Evolutionary conservation across 257 asterid species (phyloP).

Genomic region (Asclepias syriaca): DNA sequence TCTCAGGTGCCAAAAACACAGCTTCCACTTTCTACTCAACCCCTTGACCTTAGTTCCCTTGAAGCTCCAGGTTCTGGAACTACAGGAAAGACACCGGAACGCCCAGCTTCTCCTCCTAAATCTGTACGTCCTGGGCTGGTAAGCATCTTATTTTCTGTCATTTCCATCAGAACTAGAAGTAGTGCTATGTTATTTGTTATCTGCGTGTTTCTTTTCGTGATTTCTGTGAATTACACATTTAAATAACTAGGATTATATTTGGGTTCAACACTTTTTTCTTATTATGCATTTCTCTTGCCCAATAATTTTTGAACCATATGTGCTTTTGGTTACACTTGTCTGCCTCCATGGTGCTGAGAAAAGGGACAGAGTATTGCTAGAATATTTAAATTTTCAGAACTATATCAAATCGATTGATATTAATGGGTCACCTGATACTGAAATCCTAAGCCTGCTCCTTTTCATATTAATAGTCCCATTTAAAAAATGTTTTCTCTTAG

Average conservation of each 20-base stretch:
- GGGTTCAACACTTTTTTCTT: not conserved
- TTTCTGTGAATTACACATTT: not conserved
- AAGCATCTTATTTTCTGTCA: conserved; percentile 17
- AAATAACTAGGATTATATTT: not conserved
- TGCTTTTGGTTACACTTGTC: not conserved
- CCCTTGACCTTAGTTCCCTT: conserved; percentile 95
- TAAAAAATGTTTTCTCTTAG: no score
- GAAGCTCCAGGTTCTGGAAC: conserved; percentile 68
- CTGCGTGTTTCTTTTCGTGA: not conserved
- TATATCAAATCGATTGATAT: not conserved
- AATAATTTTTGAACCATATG: not conserved
- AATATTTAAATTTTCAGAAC: not conserved
- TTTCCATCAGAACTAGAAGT: not conserved
- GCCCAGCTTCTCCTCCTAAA: conserved; percentile 76
- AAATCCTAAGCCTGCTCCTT: no score
- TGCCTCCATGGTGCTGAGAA: not conserved
- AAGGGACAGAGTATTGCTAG: not conserved
- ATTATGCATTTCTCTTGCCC: not conserved
- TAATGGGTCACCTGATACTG: not conserved
- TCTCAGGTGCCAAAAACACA: conserved; percentile 40
- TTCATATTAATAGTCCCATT: no score
- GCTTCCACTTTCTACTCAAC: conserved; percentile 52
- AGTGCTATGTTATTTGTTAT: not conserved
- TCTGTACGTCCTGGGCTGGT: conserved; percentile 99
- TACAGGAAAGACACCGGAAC: conserved; percentile 51